Conservation (phyloP, 345 rosid species). For the Pistacia vera region DNA sequence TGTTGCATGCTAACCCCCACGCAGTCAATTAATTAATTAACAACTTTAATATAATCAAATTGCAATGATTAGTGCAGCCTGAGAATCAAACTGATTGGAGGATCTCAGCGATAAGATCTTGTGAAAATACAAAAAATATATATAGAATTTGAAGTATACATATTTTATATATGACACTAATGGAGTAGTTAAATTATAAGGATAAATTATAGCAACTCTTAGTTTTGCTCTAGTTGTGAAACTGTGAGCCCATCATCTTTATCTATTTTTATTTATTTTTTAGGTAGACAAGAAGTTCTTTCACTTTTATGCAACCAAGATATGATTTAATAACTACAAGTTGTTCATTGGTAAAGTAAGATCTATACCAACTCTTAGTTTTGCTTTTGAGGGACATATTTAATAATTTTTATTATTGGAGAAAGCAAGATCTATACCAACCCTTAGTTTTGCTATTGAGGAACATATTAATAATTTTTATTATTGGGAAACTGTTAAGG, state of each 20-base stretch:
- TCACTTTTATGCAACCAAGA: background rate
- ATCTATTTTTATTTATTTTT: background rate
- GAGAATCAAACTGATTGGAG: constrained; percentile 13
- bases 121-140: background rate
- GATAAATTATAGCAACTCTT: background rate
- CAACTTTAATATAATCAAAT: constrained; percentile 14
- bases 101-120: constrained; percentile 20
- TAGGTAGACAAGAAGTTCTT: background rate
- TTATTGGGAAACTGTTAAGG: no score
- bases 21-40: background rate
- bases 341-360: background rate
- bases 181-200: background rate
- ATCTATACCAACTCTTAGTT: background rate
- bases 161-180: background rate
- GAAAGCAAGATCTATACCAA: background rate
- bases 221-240: background rate
- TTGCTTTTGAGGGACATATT: no score
- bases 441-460: background rate
- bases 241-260: background rate
- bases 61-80: constrained; percentile 18
- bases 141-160: background rate
- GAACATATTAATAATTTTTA: no score
- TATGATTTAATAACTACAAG: constrained; percentile 9
- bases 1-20: constrained; percentile 17
- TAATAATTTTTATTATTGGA: no score